Conservation (phyloP, 495 filamentous ascomycete genomes). For the Rhizodiscina lignyota region DNA sequence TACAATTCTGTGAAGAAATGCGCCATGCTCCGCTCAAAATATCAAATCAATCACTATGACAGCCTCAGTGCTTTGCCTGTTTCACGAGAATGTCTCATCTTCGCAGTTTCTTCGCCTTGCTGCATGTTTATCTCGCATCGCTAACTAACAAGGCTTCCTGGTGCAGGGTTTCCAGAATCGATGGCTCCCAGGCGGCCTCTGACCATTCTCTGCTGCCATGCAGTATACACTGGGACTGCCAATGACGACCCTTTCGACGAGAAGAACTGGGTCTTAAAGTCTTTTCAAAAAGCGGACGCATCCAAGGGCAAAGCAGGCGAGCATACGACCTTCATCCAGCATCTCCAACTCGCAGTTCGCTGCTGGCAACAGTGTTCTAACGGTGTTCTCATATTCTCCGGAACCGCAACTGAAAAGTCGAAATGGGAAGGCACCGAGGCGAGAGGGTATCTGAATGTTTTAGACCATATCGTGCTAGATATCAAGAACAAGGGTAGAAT, state of each 20-base stretch:
- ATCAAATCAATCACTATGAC: background rate
- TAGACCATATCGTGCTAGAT: slow-evolving; percentile 1
- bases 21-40: background rate
- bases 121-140: background rate
- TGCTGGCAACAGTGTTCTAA: background rate
- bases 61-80: too few species aligned
- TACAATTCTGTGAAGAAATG: too few species aligned
- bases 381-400: slow-evolving; percentile 18
- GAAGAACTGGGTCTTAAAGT: slow-evolving; percentile 17
- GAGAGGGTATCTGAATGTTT: slow-evolving; percentile 14
- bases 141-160: background rate
- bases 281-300: slow-evolving; percentile 21
- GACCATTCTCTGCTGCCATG: slow-evolving; percentile 23
- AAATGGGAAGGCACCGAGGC: slow-evolving; percentile 14
- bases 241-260: slow-evolving; percentile 8
- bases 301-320: too few species aligned
- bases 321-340: slow-evolving; percentile 18
- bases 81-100: too few species aligned
- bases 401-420: slow-evolving; percentile 13
- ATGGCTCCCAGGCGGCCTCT: slow-evolving; percentile 3
- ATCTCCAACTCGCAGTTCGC: slow-evolving; percentile 12
- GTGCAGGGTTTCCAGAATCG: slow-evolving; percentile 3
- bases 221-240: slow-evolving; percentile 13
- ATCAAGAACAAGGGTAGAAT: slow-evolving; percentile 3
- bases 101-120: too few species aligned